Evolutionary conservation across 108 stramenopile genomes (phyloP).

Genomic region (Fragilariopsis cylindrus): DNA sequence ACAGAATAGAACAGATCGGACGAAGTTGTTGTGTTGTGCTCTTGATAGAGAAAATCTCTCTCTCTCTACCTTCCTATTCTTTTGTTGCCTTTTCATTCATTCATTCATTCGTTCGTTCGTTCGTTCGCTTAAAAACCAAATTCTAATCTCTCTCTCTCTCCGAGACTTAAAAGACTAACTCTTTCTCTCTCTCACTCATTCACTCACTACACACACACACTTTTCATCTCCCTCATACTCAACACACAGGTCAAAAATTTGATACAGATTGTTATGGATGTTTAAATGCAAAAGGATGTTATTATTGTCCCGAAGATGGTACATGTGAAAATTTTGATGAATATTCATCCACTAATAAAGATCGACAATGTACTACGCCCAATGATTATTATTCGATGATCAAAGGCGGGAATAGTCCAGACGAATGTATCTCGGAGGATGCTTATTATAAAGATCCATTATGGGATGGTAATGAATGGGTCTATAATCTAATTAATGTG

Average conservation of each 20-base stretch:
- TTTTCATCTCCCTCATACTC: neutral
- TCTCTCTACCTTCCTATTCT: too few species aligned
- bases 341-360: constrained; percentile 7
- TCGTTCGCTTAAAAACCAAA: too few species aligned
- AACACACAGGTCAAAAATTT: constrained; percentile 18
- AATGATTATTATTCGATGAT: constrained; percentile 1
- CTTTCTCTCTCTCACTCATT: neutral
- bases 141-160: too few species aligned
- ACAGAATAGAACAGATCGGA: too few species aligned
- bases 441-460: constrained; percentile 28
- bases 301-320: constrained; percentile 33
- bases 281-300: constrained; percentile 27
- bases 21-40: too few species aligned
- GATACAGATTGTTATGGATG: constrained; percentile 25
- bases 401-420: neutral
- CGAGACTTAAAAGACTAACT: too few species aligned
- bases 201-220: neutral
- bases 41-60: too few species aligned
- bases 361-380: neutral
- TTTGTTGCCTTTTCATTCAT: too few species aligned
- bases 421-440: neutral
- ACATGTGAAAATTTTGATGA: constrained; percentile 23
- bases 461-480: constrained; percentile 28
- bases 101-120: too few species aligned
- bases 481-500: constrained; percentile 38